Evolutionary conservation across 257 asterid species (phyloP).

Genomic region (Solanum corneliomulleri): DNA sequence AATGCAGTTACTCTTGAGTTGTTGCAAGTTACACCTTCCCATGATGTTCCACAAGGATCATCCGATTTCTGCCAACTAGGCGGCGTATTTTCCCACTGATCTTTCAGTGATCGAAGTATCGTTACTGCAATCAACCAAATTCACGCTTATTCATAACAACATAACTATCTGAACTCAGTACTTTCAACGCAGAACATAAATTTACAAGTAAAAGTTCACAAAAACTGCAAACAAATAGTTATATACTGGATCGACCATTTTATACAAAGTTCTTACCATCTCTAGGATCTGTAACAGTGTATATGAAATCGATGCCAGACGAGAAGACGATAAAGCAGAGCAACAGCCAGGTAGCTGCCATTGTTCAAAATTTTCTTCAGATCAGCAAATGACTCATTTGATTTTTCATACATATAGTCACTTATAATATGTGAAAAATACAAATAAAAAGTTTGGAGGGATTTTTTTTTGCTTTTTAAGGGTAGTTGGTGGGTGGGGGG

Average conservation of each 20-base stretch:
- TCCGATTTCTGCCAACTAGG: conserved; percentile 66
- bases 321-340: conserved; percentile 20
- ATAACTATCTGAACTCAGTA: not conserved
- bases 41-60: conserved; percentile 58
- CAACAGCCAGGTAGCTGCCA: conserved; percentile 28
- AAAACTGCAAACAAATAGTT: not conserved
- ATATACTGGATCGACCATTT: not conserved
- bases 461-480: not conserved
- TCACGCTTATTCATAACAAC: not conserved
- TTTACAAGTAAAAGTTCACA: not conserved
- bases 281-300: conserved; percentile 20
- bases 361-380: not conserved
- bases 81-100: conserved; percentile 65
- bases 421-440: not conserved
- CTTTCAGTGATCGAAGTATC: conserved; percentile 67
- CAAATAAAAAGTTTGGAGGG: conserved; percentile 1
- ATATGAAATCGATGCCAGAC: not conserved
- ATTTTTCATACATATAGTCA: not conserved
- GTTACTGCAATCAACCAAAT: conserved; percentile 39
- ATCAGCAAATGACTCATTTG: not conserved
- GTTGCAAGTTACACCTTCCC: conserved; percentile 87
- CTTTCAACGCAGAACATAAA: not conserved
- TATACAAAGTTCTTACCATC: conserved; percentile 25
- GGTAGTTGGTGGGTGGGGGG: not conserved
- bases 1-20: conserved; percentile 61